Base-by-base conservation (phyloP, 2,329 filamentous ascomycete species). In the Aspergillus ochraceoroseus region DNA sequence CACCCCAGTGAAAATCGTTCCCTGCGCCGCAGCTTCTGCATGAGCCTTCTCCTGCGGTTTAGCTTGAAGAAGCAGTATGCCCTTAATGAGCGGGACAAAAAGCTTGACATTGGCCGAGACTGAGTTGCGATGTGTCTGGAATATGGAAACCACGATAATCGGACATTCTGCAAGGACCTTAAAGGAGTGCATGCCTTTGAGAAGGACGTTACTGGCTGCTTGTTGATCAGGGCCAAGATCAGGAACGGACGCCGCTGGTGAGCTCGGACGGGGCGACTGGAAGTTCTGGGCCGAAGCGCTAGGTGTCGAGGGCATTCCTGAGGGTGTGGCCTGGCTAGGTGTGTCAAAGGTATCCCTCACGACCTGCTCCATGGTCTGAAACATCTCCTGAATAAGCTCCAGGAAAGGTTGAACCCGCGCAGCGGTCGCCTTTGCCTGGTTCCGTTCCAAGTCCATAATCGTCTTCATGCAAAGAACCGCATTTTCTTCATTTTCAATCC, bases 391-490 rank as follows among this genome's bases (percentile, higher is more conserved):
- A 34, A 99, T 96, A 25, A 99, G 74, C 40, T 83, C 82, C 44
- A 99, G 70, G 63, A 98, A 98, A 2, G 81, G 77, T 63, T 96
- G 90, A 3, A 95, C 89, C 61, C 86, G 88, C 43, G 78, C 75
- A n/a, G 71, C 68, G 5, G 95, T 80, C 17, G 83, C 81, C 68
- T 90, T 94, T 42, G 83, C 79, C 65, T 96, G 90, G 60, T 95
- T 87, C 33, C 92, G 82, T 75, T 94, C 87, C 50, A 96, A 83
- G 61, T 99, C 92, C 72, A 95, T 95, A 36, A 94, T 87, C 9
- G 90, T 94, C 73, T 98, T 98, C 69, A 99, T 87, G 62, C 90
- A 95, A 48, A 98, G 71, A n/a, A 94, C 87, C 2, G 90, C 92
- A 73, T 98, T 99, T 49, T 99, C 92, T 67, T 99, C 92, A 56